Evolutionary conservation across 2,329 filamentous ascomycete species (phyloP).

Genomic region (Ophiostoma sp.): DNA sequence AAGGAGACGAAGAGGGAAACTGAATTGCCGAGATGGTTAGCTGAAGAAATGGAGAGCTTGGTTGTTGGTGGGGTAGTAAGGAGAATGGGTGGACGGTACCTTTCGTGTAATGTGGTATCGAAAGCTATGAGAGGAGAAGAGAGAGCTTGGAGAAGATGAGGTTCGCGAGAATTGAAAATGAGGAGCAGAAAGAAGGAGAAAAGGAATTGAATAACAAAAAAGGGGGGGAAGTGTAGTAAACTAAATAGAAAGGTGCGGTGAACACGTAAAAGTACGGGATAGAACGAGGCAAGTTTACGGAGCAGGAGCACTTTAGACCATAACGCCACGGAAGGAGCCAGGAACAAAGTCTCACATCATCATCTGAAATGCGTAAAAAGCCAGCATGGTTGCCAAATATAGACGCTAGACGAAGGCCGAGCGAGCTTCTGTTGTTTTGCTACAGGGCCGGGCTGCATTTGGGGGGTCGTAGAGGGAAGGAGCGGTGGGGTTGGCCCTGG

Average conservation of each 20-base stretch:
- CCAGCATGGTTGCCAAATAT: conserved; percentile 16
- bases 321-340: conserved; percentile 7
- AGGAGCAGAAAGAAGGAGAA: background rate
- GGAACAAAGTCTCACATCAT: conserved; percentile 18
- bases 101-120: background rate
- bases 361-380: background rate
- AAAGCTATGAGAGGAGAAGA: background rate
- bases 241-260: conserved; percentile 15
- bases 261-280: background rate
- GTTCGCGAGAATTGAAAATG: background rate
- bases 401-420: background rate
- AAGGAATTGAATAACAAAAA: background rate
- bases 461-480: background rate
- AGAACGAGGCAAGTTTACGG: background rate
- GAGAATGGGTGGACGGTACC: background rate
- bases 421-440: background rate
- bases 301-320: no score
- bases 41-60: background rate
- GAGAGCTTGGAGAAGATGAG: background rate
- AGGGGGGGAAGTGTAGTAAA: background rate
- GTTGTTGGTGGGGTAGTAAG: background rate
- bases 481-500: no score
- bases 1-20: background rate
- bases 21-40: background rate
- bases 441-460: background rate